phyloP scores from a whole-genome alignment of 176 grass and related monocot species.

The Chrysopogon serrulatus region DNA sequence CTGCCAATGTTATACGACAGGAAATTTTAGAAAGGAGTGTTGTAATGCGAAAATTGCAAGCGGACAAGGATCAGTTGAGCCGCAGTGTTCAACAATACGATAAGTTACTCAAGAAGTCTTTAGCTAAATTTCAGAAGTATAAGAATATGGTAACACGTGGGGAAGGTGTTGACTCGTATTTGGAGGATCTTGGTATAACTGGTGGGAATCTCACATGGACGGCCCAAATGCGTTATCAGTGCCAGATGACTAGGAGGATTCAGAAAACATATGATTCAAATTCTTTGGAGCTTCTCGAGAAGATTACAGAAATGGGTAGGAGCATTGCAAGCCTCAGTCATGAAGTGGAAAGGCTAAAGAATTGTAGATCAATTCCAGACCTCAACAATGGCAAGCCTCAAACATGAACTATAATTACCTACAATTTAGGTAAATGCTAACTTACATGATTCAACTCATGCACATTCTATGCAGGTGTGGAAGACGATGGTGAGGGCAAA shows the following conservation, averaged over 20 bases:
- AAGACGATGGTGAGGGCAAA: background rate
- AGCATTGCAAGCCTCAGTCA: background rate
- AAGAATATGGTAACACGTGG: background rate
- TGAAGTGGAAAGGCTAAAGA: constrained; percentile 28
- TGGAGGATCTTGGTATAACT: background rate
- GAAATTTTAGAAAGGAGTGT: background rate
- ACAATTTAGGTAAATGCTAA: constrained; percentile 13
- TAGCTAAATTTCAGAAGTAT: constrained; percentile 4
- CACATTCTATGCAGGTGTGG: background rate
- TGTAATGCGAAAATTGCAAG: background rate
- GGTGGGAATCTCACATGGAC: background rate
- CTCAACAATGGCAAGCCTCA: constrained; percentile 27
- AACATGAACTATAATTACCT: background rate
- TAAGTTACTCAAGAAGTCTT: background rate
- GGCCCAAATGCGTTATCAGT: background rate
- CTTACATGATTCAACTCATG: background rate
- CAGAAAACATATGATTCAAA: background rate
- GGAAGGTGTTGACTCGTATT: constrained; percentile 2
- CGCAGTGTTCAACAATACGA: background rate
- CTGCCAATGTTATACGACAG: background rate
- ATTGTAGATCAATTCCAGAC: constrained; percentile 16
- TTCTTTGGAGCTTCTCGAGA: background rate
- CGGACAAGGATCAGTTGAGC: background rate
- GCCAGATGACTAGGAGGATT: background rate
- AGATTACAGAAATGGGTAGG: background rate